Conservation (phyloP, 2,329 filamentous ascomycete species). For the Daldinia sp. region DNA sequence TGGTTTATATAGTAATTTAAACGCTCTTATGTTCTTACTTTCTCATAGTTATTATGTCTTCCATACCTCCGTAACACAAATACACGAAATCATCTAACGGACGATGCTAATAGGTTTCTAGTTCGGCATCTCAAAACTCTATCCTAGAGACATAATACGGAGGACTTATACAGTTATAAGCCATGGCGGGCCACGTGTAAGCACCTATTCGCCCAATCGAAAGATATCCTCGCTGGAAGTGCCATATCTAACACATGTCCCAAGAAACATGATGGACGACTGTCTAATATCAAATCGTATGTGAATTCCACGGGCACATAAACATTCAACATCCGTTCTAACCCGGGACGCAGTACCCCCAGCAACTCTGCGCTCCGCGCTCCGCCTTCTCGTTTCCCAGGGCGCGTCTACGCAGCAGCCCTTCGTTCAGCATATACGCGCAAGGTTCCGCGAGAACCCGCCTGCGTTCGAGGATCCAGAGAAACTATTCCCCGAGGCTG, state of each 20-base stretch:
- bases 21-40: neutral
- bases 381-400: slow-evolving; percentile 47
- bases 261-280: slow-evolving; percentile 54
- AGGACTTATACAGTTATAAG: neutral
- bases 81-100: neutral
- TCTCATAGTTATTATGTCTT: too few relatives aligned
- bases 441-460: slow-evolving; percentile 40
- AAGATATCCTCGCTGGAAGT: neutral
- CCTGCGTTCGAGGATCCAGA: slow-evolving; percentile 33
- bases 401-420: slow-evolving; percentile 43
- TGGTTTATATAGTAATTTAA: neutral
- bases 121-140: neutral
- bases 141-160: neutral
- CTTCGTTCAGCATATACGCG: slow-evolving; percentile 48
- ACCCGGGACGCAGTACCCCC: slow-evolving; percentile 42
- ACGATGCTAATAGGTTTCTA: neutral
- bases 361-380: slow-evolving; percentile 46
- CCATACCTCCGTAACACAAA: neutral
- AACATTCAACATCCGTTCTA: neutral
- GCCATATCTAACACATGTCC: neutral
- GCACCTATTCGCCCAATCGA: too few relatives aligned
- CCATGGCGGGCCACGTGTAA: slow-evolving; percentile 44
- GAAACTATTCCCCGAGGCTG: slow-evolving; percentile 41
- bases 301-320: too few relatives aligned
- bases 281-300: slow-evolving; percentile 50